These are phyloP conservation scores for Populus hybrid DNA, from an alignment of 441 rosid genomes.

Conservation along the genomic window DNA sequence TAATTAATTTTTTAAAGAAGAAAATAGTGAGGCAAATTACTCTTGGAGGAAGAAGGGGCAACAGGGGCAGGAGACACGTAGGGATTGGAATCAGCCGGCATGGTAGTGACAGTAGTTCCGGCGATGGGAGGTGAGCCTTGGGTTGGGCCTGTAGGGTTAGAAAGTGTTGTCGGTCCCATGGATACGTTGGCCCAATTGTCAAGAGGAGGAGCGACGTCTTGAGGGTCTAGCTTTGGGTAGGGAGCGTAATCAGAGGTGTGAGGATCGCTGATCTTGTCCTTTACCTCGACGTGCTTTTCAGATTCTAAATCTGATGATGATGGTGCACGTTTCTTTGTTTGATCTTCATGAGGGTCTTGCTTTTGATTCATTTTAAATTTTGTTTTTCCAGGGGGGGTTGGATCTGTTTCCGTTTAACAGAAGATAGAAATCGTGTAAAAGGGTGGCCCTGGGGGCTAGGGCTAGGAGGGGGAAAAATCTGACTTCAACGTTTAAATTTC, in stretches of 20 bases:
- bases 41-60: conserved; percentile 37
- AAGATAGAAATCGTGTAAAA: too few relatives aligned
- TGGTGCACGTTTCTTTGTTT: conserved; percentile 1
- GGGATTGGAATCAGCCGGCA: conserved; percentile 84
- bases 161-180: conserved; percentile 15
- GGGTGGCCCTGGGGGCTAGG: too few relatives aligned
- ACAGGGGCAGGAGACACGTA: conserved; percentile 66
- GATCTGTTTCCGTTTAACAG: too few relatives aligned
- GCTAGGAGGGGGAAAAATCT: too few relatives aligned
- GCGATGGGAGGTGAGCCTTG: conserved; percentile 38
- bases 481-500: too few relatives aligned
- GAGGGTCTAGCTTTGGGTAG: conserved; percentile 77
- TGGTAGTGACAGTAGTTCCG: conserved; percentile 51
- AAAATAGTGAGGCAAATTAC: conserved; percentile 19
- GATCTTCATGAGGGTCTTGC: conserved; percentile 2
- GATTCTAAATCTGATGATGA: conserved; percentile 21
- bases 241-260: conserved; percentile 78
- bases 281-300: neutral
- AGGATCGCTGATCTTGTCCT: conserved; percentile 9
- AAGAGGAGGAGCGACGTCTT: conserved; percentile 64
- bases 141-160: conserved; percentile 12
- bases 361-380: neutral
- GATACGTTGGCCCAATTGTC: conserved; percentile 37
- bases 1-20: neutral
- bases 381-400: neutral